These are phyloP conservation scores for Trametes sp. DNA, from an alignment of 1,284 basidiomycete species.

Conservation along the genomic window DNA sequence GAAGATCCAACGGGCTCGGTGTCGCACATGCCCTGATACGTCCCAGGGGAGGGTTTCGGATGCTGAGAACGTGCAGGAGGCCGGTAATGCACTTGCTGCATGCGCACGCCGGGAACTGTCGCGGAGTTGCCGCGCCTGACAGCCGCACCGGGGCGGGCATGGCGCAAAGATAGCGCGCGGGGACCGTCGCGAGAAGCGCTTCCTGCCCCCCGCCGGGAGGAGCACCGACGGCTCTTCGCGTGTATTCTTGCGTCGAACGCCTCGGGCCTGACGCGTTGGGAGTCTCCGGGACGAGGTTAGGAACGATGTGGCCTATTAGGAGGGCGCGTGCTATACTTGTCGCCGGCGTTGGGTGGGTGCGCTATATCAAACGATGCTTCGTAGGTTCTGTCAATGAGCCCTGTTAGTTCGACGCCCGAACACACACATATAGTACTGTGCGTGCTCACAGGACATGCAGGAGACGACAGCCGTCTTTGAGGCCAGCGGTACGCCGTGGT, in stretches of 20 bases:
- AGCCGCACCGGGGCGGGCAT: not conserved
- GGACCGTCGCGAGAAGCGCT: not conserved
- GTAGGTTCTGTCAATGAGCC: not conserved
- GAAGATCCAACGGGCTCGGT: too few relatives aligned
- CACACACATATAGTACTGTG: not conserved
- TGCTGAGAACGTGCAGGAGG: not conserved
- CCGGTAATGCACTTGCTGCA: not conserved
- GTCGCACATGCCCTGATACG: too few relatives aligned
- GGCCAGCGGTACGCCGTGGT: not conserved
- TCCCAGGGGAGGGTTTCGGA: not conserved
- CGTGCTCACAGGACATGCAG: not conserved
- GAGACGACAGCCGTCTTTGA: not conserved
- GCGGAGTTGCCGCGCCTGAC: slow-evolving; percentile 8
- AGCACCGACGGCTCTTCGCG: too few relatives aligned
- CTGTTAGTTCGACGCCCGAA: not conserved
- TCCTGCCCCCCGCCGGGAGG: too few relatives aligned
- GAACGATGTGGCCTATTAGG: not conserved
- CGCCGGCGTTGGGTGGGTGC: not conserved
- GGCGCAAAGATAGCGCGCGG: not conserved
- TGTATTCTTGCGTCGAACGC: too few relatives aligned
- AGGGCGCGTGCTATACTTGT: not conserved
- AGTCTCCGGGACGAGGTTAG: not conserved
- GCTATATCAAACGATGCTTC: not conserved
- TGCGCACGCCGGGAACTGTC: slow-evolving; percentile 5
- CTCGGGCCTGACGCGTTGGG: too few relatives aligned